These are phyloP conservation scores for Tuber borchii DNA, from an alignment of 495 filamentous ascomycete species.

Conservation along the genomic window DNA sequence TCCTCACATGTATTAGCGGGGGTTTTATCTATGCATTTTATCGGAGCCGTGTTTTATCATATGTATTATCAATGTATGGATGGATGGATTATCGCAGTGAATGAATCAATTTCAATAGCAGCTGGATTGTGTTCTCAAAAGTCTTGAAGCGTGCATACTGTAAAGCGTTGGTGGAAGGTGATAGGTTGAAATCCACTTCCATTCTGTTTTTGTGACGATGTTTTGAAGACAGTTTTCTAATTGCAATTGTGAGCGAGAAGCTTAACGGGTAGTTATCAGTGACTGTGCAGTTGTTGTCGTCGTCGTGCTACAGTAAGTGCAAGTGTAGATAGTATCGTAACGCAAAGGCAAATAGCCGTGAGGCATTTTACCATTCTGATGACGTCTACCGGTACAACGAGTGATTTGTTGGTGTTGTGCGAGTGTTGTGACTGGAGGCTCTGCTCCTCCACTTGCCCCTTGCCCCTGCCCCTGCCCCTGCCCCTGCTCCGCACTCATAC, in stretches of 20 bases:
- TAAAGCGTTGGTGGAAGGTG: not conserved
- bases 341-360: not conserved
- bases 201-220: not conserved
- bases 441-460: not conserved
- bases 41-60: constrained; percentile 4
- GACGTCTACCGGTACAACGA: not conserved
- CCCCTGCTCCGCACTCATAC: not conserved
- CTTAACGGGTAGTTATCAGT: not conserved
- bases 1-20: not conserved
- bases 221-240: not conserved
- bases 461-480: not conserved
- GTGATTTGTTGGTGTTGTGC: constrained; percentile 2
- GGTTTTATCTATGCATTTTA: not conserved
- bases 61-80: not conserved
- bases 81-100: not conserved
- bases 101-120: not conserved
- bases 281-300: not conserved
- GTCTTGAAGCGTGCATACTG: not conserved
- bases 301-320: not conserved
- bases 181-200: not conserved
- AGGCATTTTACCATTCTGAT: not conserved
- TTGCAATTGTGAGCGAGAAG: not conserved
- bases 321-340: not conserved
- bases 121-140: not conserved
- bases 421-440: constrained; percentile 6